A percentile compares a stretch with the other conserved stretches of the same genome.
Conservation (phyloP, 164 flowering plant species). For the Stephania cephalantha region DNA sequence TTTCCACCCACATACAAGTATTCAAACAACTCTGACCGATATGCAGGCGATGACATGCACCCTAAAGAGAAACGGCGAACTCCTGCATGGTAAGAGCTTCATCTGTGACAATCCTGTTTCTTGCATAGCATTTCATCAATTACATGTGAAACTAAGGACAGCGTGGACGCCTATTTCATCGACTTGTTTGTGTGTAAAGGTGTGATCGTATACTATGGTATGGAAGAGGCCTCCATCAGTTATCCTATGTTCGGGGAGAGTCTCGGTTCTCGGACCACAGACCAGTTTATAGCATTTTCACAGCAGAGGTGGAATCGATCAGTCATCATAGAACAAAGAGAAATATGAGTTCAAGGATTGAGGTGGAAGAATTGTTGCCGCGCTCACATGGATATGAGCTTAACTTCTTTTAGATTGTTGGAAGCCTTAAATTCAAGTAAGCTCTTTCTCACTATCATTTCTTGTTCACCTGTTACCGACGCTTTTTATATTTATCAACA, state of each 20-base stretch:
- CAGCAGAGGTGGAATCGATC: constrained; percentile 68
- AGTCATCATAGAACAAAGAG: constrained; percentile 50
- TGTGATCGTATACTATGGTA: constrained; percentile 90
- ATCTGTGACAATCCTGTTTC: background rate
- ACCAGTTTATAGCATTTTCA: constrained; percentile 71
- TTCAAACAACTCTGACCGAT: constrained; percentile 85
- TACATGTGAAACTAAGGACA: background rate
- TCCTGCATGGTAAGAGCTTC: constrained; percentile 76
- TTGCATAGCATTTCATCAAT: background rate
- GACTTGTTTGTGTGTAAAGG: constrained; percentile 36
- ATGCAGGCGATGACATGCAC: constrained; percentile 81
- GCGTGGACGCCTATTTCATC: constrained; percentile 2
- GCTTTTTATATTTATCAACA: background rate
- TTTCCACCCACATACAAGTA: constrained; percentile 96
- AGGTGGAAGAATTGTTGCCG: constrained; percentile 82
- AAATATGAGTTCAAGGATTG: constrained; percentile 59
- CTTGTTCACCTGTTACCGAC: background rate
- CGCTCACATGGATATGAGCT: constrained; percentile 48
- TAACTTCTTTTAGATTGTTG: constrained; percentile 35
- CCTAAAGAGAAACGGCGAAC: constrained; percentile 91
- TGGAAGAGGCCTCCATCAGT: constrained; percentile 72
- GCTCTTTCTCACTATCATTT: constrained; percentile 16
- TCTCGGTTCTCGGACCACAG: constrained; percentile 83
- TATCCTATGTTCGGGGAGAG: constrained; percentile 86
- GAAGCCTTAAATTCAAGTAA: constrained; percentile 18